Percentiles rank a stretch among this genome's conserved stretches.
Evolutionary conservation across 495 filamentous ascomycete genomes (phyloP).

Genomic region (Penicillium desertorum): DNA sequence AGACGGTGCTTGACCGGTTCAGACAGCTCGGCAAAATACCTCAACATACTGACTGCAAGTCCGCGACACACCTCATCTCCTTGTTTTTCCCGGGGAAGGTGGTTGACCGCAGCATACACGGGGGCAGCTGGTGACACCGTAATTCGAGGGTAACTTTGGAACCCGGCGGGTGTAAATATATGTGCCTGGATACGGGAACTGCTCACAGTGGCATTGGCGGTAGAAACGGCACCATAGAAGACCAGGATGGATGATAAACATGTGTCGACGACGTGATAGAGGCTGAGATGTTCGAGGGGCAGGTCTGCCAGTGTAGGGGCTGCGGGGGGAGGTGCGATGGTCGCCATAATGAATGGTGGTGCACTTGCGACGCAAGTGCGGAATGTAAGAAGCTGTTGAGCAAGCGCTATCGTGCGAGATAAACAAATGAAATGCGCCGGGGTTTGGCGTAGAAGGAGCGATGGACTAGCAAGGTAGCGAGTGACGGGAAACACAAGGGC

Average conservation of each 20-base stretch:
- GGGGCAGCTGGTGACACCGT: constrained; percentile 92
- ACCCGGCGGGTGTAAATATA: constrained; percentile 83
- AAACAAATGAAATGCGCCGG: constrained; percentile 9
- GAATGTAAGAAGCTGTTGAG: constrained; percentile 1
- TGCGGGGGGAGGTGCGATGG: constrained; percentile 24
- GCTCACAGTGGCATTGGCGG: constrained; percentile 78
- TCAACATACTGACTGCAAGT: constrained; percentile 85
- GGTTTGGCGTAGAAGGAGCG: constrained; percentile 3
- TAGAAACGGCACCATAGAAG: constrained; percentile 83
- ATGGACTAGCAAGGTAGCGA: constrained; percentile 1
- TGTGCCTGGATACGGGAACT: constrained; percentile 91
- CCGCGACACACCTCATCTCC: constrained; percentile 87
- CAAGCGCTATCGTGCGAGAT: constrained; percentile 8
- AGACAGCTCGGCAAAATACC: constrained; percentile 88
- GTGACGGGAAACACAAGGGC: constrained; percentile 9
- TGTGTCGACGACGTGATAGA: constrained; percentile 79
- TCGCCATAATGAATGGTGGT: constrained; percentile 38
- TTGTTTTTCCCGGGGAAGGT: constrained; percentile 90
- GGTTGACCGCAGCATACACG: constrained; percentile 86
- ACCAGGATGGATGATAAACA: constrained; percentile 74
- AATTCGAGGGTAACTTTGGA: constrained; percentile 83
- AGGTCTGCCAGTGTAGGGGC: constrained; percentile 47
- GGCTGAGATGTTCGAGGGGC: constrained; percentile 71
- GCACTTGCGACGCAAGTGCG: constrained; percentile 16
- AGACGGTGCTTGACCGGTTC: constrained; percentile 65